Conservation (phyloP, 306 rosid genomes). For the Oxytropis ochrocephala region DNA sequence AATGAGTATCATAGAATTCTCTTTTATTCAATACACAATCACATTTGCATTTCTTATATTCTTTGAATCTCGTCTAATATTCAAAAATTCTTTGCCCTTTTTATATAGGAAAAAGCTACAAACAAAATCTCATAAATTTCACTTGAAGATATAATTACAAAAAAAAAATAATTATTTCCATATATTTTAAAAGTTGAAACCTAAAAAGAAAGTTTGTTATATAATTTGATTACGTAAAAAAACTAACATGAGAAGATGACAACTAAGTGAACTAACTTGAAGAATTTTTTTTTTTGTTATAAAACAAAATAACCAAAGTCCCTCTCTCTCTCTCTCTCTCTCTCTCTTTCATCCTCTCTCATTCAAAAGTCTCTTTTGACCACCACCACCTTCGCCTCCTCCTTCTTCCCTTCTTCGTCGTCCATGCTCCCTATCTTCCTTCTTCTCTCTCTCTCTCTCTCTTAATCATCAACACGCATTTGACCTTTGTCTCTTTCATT, state of each 20-base stretch:
- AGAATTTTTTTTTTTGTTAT: background rate
- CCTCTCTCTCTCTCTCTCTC: background rate
- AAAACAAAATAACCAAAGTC: no score
- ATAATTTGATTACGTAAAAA: background rate
- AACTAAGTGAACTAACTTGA: background rate
- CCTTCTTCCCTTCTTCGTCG: constrained; percentile 78
- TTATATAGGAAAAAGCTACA: no score
- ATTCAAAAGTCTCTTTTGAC: constrained; percentile 62
- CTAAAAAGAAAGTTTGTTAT: background rate
- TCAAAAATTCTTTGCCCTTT: no score
- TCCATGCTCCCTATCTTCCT: constrained; percentile 55
- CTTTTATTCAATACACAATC: no score
- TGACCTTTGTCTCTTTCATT: background rate
- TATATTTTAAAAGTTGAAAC: background rate
- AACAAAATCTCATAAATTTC: no score
- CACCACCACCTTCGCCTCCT: constrained; percentile 27
- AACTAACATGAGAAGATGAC: background rate
- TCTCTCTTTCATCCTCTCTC: no score
- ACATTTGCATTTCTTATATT: no score
- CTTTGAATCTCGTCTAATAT: no score
- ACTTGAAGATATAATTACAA: no score
- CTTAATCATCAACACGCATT: background rate
- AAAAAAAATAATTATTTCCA: no score
- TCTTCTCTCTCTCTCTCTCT: background rate
- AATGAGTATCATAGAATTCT: no score